Percentiles rank a stretch among this genome's conserved stretches.
Evolutionary conservation across 345 rosid species (phyloP).

Genomic region (Passiflora organensis): DNA sequence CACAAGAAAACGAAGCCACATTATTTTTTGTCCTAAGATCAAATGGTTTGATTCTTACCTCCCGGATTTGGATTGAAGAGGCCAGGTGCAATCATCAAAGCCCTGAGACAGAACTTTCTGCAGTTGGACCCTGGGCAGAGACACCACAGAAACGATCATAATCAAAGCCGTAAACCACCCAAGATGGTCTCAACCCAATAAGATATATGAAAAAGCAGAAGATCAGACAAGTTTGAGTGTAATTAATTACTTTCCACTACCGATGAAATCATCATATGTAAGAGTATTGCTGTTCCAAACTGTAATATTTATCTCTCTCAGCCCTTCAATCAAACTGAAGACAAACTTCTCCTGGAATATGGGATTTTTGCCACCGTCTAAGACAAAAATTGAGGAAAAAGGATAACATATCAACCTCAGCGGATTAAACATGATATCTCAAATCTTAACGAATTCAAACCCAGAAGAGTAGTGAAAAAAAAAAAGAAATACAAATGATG

Average conservation of each 20-base stretch:
- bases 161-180: slow-evolving; percentile 6
- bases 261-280: not conserved
- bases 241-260: slow-evolving; percentile 3
- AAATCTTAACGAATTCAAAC: no score
- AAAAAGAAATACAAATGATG: not conserved
- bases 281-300: not conserved
- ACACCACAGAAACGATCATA: not conserved
- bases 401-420: not conserved
- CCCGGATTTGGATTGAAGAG: not conserved
- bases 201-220: not conserved
- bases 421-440: not conserved
- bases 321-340: not conserved
- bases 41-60: slow-evolving; percentile 4
- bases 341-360: not conserved
- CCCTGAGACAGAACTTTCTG: not conserved
- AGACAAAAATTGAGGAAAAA: not conserved
- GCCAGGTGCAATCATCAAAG: not conserved
- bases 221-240: not conserved
- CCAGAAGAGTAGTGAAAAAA: no score
- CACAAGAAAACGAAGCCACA: not conserved
- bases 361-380: not conserved
- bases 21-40: no score
- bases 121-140: not conserved
- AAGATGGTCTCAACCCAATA: not conserved
- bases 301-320: not conserved